Evolutionary conservation across 352 stramenopile species (phyloP).

Genomic region (Phytophthora idaei): DNA sequence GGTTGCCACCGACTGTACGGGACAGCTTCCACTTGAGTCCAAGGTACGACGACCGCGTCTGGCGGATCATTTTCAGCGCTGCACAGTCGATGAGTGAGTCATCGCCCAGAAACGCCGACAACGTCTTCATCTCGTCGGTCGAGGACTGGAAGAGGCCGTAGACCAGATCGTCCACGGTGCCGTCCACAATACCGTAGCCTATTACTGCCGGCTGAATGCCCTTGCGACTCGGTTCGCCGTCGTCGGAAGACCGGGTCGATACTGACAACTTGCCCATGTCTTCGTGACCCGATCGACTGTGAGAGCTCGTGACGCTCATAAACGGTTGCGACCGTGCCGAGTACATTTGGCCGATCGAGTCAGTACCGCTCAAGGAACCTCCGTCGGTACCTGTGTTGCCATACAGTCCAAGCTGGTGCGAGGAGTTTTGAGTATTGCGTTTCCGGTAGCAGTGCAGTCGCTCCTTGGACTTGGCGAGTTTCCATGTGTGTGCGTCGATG

Average conservation of each 20-base stretch:
- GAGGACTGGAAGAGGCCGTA: constrained; percentile 60
- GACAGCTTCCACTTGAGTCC: constrained; percentile 79
- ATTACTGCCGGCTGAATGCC: constrained; percentile 52
- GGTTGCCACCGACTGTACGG: constrained; percentile 72
- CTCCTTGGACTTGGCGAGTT: constrained; percentile 71
- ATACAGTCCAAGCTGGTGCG: constrained; percentile 50
- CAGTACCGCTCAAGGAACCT: not conserved
- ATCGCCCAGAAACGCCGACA: constrained; percentile 50
- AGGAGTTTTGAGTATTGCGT: constrained; percentile 32
- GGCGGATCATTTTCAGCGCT: constrained; percentile 62
- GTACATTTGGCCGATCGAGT: constrained; percentile 20
- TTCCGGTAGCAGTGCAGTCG: constrained; percentile 64
- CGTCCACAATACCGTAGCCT: constrained; percentile 52
- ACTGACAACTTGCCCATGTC: constrained; percentile 24
- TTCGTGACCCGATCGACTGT: constrained; percentile 32
- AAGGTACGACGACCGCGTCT: constrained; percentile 60
- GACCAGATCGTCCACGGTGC: constrained; percentile 57
- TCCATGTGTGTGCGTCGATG: constrained; percentile 70
- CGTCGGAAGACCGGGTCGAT: constrained; percentile 39
- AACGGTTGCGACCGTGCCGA: constrained; percentile 37
- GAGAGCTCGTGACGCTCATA: constrained; percentile 34
- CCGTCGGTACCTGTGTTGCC: constrained; percentile 14
- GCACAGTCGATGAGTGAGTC: constrained; percentile 70
- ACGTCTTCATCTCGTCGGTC: constrained; percentile 65
- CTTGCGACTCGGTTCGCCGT: constrained; percentile 48